Evolutionary conservation across 2,329 filamentous ascomycete species (phyloP).

Genomic region (Fusarium pilosicola): DNA sequence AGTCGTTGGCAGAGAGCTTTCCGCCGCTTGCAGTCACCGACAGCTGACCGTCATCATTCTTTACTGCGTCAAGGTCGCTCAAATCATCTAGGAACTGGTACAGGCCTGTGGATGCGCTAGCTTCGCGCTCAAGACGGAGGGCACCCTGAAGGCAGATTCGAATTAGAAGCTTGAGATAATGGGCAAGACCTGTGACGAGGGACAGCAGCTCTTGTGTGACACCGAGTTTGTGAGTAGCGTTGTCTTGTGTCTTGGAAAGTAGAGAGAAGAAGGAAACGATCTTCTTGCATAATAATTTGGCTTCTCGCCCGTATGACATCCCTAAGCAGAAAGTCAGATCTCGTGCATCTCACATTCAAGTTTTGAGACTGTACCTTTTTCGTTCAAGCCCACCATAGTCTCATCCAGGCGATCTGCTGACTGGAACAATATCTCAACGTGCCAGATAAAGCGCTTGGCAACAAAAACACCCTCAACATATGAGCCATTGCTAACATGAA

Average conservation of each 20-base stretch:
- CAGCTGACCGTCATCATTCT: conserved; percentile 74
- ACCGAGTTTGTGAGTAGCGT: conserved; percentile 86
- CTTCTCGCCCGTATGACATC: conserved; percentile 90
- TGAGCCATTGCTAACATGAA: conserved; percentile 97
- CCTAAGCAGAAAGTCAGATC: conserved; percentile 58
- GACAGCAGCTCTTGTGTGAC: conserved; percentile 99
- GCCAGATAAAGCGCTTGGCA: conserved; percentile 94
- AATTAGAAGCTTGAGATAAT: conserved; percentile 97
- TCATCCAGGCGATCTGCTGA: conserved; percentile 87
- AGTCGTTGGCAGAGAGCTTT: conserved; percentile 76
- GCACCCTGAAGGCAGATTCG: conserved; percentile 95
- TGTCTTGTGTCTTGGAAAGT: conserved; percentile 93
- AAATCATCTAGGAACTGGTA: conserved; percentile 87
- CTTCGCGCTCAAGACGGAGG: conserved; percentile 89
- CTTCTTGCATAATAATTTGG: conserved; percentile 99
- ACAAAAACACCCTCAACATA: conserved; percentile 96
- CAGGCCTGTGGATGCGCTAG: conserved; percentile 76
- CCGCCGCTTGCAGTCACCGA: conserved; percentile 74
- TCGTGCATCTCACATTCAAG: not conserved
- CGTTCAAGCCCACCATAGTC: conserved; percentile 72
- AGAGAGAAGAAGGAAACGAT: conserved; percentile 98
- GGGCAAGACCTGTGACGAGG: conserved; percentile 92
- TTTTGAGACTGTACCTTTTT: conserved; percentile 72
- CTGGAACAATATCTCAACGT: conserved; percentile 91
- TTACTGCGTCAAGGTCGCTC: conserved; percentile 80